phyloP scores from a whole-genome alignment of 108 stramenopile genomes.

The Mayamaea pseudoterrestris region DNA sequence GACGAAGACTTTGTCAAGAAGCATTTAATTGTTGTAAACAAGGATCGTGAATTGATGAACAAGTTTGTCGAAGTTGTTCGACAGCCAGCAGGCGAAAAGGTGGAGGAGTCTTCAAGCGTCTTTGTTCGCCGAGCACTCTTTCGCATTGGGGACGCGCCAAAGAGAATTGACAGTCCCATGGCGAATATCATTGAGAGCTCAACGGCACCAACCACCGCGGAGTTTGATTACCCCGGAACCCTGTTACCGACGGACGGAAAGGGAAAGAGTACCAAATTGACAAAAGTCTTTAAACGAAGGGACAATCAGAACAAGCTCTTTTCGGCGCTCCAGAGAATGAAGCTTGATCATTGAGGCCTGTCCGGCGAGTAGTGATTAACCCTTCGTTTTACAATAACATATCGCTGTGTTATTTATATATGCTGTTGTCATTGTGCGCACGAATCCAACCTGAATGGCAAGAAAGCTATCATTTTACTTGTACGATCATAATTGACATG shows the following conservation, averaged over 20 bases:
- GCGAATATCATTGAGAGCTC: conserved; percentile 26
- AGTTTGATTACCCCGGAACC: conserved; percentile 58
- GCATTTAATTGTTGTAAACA: conserved; percentile 31
- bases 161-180: conserved; percentile 35
- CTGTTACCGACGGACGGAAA: conserved; percentile 53
- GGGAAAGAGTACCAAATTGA: conserved; percentile 51
- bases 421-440: too few species aligned
- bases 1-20: conserved; percentile 73
- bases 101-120: conserved; percentile 2
- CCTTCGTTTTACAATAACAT: too few species aligned
- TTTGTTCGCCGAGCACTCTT: conserved; percentile 44
- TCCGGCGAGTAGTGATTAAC: too few species aligned
- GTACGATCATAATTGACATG: too few species aligned
- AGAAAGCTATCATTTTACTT: too few species aligned
- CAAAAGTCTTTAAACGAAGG: conserved; percentile 71
- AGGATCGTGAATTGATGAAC: conserved; percentile 60
- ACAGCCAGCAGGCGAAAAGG: neutral
- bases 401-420: too few species aligned
- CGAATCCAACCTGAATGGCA: too few species aligned
- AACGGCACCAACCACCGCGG: conserved; percentile 24
- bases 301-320: conserved; percentile 62
- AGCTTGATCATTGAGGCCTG: conserved; percentile 25
- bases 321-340: conserved; percentile 54
- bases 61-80: conserved; percentile 30
- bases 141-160: conserved; percentile 39